Conservation (phyloP, 1,284 basidiomycete genomes). For the Ceratobasidium sp. region DNA sequence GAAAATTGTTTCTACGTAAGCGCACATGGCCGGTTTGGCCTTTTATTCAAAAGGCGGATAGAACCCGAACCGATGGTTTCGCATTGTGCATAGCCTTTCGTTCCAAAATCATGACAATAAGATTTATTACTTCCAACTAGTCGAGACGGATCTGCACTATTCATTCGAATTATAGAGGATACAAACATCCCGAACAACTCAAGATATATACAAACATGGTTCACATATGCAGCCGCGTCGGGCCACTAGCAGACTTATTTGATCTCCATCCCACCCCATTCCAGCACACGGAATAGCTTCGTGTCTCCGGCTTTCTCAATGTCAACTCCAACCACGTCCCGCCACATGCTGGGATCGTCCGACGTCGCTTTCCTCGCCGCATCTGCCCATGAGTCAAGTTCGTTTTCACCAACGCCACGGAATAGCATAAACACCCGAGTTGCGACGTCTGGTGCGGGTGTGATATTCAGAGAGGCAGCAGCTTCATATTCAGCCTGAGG, state of each 20-base stretch:
- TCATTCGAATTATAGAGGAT: too few relatives aligned
- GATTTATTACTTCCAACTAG: background rate
- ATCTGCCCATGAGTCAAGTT: slow-evolving; percentile 52
- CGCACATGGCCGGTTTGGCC: too few relatives aligned
- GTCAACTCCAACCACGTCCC: slow-evolving; percentile 55
- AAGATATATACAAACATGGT: background rate
- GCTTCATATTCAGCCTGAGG: slow-evolving; percentile 61
- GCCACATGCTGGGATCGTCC: slow-evolving; percentile 50
- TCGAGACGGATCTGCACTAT: too few relatives aligned
- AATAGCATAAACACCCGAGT: slow-evolving; percentile 67
- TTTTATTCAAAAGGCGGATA: too few relatives aligned
- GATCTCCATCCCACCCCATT: slow-evolving; percentile 62
- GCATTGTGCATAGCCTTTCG: too few relatives aligned
- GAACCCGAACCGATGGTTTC: too few relatives aligned
- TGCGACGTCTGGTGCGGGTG: slow-evolving; percentile 62
- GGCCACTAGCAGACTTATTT: background rate
- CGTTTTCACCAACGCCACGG: slow-evolving; percentile 57
- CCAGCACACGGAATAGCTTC: slow-evolving; percentile 57
- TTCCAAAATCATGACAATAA: background rate
- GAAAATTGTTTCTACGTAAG: too few relatives aligned
- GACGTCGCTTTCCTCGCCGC: slow-evolving; percentile 49
- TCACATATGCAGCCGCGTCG: background rate
- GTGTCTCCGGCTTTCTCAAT: slow-evolving; percentile 50
- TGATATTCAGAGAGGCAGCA: slow-evolving; percentile 60
- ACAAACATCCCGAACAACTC: too few relatives aligned